phyloP scores from a whole-genome alignment of 371 early-diverging fungal species.

The Mortierella sp. region DNA sequence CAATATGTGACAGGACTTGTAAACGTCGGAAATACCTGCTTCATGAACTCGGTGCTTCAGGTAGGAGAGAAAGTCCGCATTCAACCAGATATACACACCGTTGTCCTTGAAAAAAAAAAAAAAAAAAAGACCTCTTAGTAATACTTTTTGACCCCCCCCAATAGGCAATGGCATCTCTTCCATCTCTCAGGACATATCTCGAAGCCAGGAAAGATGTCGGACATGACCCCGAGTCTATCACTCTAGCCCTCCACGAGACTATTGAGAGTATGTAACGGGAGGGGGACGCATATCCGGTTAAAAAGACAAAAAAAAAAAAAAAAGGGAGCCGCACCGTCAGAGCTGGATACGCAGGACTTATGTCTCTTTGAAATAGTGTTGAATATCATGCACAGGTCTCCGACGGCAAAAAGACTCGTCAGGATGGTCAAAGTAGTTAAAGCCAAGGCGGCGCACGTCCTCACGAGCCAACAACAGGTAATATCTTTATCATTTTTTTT shows the following conservation, averaged over 20 bases:
- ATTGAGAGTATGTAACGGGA: slow-evolving; percentile 26
- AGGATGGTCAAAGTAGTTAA: slow-evolving; percentile 33
- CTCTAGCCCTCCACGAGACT: slow-evolving; percentile 36
- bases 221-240: slow-evolving; percentile 36
- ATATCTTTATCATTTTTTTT: background rate
- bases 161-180: slow-evolving; percentile 44
- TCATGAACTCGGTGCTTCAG: slow-evolving; percentile 90
- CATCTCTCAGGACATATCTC: slow-evolving; percentile 33
- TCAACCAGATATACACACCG: background rate
- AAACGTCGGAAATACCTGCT: slow-evolving; percentile 92
- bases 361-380: slow-evolving; percentile 19
- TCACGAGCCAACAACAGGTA: slow-evolving; percentile 51
- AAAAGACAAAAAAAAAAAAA: background rate
- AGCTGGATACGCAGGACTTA: background rate
- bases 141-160: background rate
- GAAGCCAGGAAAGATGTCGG: slow-evolving; percentile 35
- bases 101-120: background rate
- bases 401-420: slow-evolving; percentile 20
- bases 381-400: slow-evolving; percentile 19
- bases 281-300: background rate
- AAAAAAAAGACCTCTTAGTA: background rate
- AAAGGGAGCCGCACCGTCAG: background rate
- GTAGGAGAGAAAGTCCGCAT: slow-evolving; percentile 56
- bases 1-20: slow-evolving; percentile 70
- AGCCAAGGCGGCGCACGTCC: slow-evolving; percentile 34